A percentile compares a stretch with the other conserved stretches of the same genome.
phyloP scores from a whole-genome alignment of 164 flowering plant genomes.

The Tinospora cordifolia region DNA sequence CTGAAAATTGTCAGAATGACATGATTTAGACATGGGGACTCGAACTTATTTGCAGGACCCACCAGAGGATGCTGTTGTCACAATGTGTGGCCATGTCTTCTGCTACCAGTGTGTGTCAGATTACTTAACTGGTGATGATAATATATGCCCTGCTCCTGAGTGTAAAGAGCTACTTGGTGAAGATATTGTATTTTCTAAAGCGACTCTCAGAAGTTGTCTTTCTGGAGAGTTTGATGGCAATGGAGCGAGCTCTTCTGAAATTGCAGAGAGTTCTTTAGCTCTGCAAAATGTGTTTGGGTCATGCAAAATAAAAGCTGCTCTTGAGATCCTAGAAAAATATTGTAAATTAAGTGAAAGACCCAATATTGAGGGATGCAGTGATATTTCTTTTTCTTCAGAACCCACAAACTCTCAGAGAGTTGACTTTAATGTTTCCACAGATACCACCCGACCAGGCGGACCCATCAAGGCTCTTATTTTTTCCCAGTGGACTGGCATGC shows the following conservation, averaged over 20 bases:
- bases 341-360: conserved; percentile 22
- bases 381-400: conserved; percentile 17
- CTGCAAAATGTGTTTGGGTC: conserved; percentile 40
- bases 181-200: conserved; percentile 61
- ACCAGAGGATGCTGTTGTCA: conserved; percentile 89
- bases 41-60: conserved; percentile 54
- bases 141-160: conserved; percentile 51
- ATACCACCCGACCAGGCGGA: conserved; percentile 18
- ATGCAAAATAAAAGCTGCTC: conserved; percentile 69
- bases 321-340: conserved; percentile 51
- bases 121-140: conserved; percentile 72
- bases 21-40: neutral
- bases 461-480: conserved; percentile 74
- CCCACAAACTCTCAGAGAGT: conserved; percentile 6
- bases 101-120: conserved; percentile 91
- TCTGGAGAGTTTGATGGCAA: conserved; percentile 30
- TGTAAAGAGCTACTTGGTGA: conserved; percentile 65
- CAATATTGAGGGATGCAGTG: conserved; percentile 20
- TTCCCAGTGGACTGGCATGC: conserved; percentile 97
- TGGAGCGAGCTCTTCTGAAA: conserved; percentile 24
- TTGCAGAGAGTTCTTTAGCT: conserved; percentile 29
- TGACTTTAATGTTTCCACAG: conserved; percentile 12
- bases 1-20: neutral
- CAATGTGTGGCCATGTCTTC: conserved; percentile 86
- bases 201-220: conserved; percentile 50